Base-by-base conservation (phyloP, 176 grass and related monocot species). In the Rhipidocladum racemiflorum region DNA sequence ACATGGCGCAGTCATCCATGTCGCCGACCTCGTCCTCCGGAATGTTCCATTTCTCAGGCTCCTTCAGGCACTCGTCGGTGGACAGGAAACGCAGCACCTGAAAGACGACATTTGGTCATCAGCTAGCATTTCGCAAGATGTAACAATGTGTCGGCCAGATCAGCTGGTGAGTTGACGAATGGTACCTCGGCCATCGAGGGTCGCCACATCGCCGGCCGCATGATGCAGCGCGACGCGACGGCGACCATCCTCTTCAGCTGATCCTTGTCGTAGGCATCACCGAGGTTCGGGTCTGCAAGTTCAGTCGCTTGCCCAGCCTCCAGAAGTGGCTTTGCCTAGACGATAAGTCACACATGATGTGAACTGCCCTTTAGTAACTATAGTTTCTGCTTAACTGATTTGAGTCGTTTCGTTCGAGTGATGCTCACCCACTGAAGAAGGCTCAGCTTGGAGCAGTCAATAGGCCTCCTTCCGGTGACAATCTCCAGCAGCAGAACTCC, bases 391-490 rank as follows among this genome's bases (percentile, higher is more conserved):
- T 56, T 78, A 21, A 43, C 0, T 61, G 4, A 32, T 45, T 59
- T 14, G 0, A 20, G 18, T 68, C 1, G 9, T 59, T 61, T 70
- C 4, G 39, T 68, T 54, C 13, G 39, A 65, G 13, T 18, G 67
- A 28, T 48, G 30, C 91, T 87, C 69, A 99, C 91, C 96, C 91
- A 95, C 27, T 93, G 91, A 14, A 99, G 79, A 50, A 99, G 87
- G 45, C 85, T 99, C 35, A 83, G 65, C 82, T 95, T 99, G 54
- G 93, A 95, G 77, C 92, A 88, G 65, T 99, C 96, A 56, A 99
- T 91, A 8, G 96, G 90, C 81, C 87, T 93, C 65, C 96, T 90
- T 51, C 96, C 91, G 5, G 91, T 93, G 53, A 93, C 82, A 61
- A 93, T 95, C 83, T 93, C 92, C 51, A 93, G 70, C 17, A 99